These are phyloP conservation scores for Hemerocallis citrina DNA, from an alignment of 106 monocot species.

Conservation along the genomic window DNA sequence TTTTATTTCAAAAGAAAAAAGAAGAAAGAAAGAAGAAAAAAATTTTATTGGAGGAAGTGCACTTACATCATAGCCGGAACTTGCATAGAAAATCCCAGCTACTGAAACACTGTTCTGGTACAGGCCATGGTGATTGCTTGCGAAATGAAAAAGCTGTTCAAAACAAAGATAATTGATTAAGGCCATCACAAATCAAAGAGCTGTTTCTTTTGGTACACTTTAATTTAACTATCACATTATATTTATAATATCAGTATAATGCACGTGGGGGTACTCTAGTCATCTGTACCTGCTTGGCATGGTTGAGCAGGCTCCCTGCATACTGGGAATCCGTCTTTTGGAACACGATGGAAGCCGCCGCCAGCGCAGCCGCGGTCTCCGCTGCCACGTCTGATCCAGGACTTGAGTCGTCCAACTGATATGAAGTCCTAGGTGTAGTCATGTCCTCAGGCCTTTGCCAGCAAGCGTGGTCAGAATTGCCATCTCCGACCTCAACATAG, in stretches of 20 bases:
- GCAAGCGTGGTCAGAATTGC: conserved; percentile 66
- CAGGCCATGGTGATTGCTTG: conserved; percentile 24
- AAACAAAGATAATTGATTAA: neutral
- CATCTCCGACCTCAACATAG: conserved; percentile 72
- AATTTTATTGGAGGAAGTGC: neutral
- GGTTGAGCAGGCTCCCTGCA: conserved; percentile 22
- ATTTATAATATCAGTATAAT: too few relatives aligned
- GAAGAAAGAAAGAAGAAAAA: neutral
- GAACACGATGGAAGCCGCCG: conserved; percentile 53
- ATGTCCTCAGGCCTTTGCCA: conserved; percentile 83
- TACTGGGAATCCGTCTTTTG: conserved; percentile 12
- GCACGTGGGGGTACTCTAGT: too few relatives aligned
- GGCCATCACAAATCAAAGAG: neutral
- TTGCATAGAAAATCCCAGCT: conserved; percentile 38
- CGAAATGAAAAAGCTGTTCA: conserved; percentile 61
- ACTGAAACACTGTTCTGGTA: conserved; percentile 49
- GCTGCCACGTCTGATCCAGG: conserved; percentile 60
- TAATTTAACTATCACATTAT: too few relatives aligned
- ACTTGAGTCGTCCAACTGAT: conserved; percentile 14
- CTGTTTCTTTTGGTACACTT: too few relatives aligned
- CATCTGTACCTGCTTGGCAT: conserved; percentile 34
- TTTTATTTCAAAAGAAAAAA: neutral
- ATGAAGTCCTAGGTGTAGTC: conserved; percentile 49
- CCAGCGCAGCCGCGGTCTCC: conserved; percentile 59
- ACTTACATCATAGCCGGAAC: conserved; percentile 57